Percentiles rank a stretch among this genome's conserved stretches.
These are phyloP conservation scores for Encephalitozoon cuniculi DNA, from an alignment of 371 early-diverging fungal species.

Conservation along the genomic window DNA sequence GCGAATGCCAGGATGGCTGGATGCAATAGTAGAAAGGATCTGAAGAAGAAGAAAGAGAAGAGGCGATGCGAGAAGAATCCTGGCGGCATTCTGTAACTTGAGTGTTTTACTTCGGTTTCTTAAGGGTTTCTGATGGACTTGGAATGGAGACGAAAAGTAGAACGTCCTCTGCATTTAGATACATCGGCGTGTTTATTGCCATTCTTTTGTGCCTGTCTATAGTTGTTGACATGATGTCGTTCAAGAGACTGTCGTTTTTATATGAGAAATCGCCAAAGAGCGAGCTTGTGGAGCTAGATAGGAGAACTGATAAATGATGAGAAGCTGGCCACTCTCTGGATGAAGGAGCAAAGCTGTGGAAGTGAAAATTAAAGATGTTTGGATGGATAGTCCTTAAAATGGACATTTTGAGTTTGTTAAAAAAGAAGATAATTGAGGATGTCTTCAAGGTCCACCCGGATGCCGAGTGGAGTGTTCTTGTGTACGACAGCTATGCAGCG, in stretches of 20 bases:
- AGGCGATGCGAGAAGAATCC: not conserved
- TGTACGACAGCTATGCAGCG: constrained; percentile 57
- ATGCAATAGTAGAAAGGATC: not conserved
- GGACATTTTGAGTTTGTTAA: constrained; percentile 46
- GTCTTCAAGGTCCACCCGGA: constrained; percentile 34
- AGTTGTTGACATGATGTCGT: not conserved
- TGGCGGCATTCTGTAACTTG: not conserved
- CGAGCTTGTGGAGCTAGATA: not conserved
- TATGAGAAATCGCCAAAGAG: not conserved
- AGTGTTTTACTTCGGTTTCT: not conserved
- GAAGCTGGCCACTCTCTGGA: not conserved
- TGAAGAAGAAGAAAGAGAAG: not conserved
- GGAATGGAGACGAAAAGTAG: not conserved
- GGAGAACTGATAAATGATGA: too few relatives aligned
- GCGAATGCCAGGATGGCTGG: not conserved
- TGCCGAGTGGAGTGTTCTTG: constrained; percentile 55
- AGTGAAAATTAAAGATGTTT: not conserved
- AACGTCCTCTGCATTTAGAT: not conserved
- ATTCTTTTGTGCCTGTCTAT: not conserved
- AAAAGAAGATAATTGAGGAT: constrained; percentile 52
- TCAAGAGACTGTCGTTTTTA: not conserved
- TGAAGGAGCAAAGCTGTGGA: not conserved
- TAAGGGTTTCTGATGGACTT: not conserved
- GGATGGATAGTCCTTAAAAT: constrained; percentile 30
- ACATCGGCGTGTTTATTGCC: not conserved